Conservation (phyloP, 2,329 filamentous ascomycete genomes). For the Catunica adiposa region DNA sequence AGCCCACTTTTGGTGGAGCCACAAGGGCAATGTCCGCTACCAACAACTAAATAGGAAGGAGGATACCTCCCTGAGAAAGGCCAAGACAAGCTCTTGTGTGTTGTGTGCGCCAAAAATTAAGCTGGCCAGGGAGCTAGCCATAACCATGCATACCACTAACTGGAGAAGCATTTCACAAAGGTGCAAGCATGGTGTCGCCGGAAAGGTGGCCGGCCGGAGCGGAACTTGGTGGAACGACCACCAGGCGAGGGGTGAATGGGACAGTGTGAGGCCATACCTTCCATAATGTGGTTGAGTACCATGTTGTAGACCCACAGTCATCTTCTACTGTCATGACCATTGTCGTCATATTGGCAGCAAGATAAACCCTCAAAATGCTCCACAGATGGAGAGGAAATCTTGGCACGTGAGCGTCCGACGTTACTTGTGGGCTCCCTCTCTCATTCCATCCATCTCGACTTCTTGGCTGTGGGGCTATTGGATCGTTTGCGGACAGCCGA, state of each 20-base stretch:
- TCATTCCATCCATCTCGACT: background rate
- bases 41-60: background rate
- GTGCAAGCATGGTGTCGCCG: background rate
- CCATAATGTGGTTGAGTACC: too few species aligned
- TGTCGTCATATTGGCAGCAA: background rate
- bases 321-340: background rate
- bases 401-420: constrained; percentile 3
- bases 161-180: too few species aligned
- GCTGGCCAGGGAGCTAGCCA: too few species aligned
- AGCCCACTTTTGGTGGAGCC: background rate
- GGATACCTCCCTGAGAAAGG: background rate
- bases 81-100: background rate
- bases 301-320: too few species aligned
- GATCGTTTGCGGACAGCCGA: background rate
- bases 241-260: background rate
- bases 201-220: background rate
- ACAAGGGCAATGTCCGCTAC: background rate
- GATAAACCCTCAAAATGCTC: background rate
- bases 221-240: background rate
- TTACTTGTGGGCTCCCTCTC: constrained; percentile 1
- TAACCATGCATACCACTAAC: too few species aligned
- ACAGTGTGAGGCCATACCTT: background rate
- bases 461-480: constrained; percentile 2
- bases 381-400: background rate
- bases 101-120: too few species aligned